Base-by-base conservation (phyloP, 192 early-diverging fungal genomes). In the Backusella mclennaniae region DNA sequence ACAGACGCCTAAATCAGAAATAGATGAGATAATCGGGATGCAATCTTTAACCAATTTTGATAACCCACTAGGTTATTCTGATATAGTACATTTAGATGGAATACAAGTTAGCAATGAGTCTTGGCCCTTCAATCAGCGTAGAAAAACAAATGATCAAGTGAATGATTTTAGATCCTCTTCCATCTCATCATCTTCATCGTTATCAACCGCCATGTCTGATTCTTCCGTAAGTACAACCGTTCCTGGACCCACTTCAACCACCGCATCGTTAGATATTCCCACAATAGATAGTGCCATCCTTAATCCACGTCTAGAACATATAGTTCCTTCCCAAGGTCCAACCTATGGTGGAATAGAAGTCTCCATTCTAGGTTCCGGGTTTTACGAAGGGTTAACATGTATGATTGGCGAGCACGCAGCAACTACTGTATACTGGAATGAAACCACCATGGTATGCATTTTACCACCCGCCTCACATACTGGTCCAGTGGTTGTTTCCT, bases 291-390 rank as follows among this genome's bases (percentile, higher is more conserved):
- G 26, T 6, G 4, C 38, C 14, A 66, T 41, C 6, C 8, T 36
- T 23, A 79, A 8, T 69, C 81, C 76, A 56, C 80, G 44, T 44
- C 90, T 96, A 36, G 87, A 87, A 41, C 84, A 92, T 53, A 77
- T 98, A 70, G 91, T 94, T 59, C 96, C 96, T 3, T 84, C 86
- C 36, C 88, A 93, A 56, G 96, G 95, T 11, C 95, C 96, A 0
- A 86, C 93, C 46, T 89, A 89, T 77, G 96, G 96, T 69, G 96
- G 96, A 5, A 87, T 92, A 12, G 93, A 93, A 56, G 84, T 97
- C 9, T 94, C 95, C n/a, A 85, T 98, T 4, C 79, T 93, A 7
- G 96, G 96, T 7, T 87, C 86, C n/a, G 91, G 91, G 63, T 96
- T 98, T 84, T 89, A 91, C 75, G 88, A 92, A 78, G 77, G 95